A percentile compares a stretch with the other conserved stretches of the same genome.
phyloP scores from a whole-genome alignment of 2,329 filamentous ascomycete genomes.

The Ophiostoma ips region DNA sequence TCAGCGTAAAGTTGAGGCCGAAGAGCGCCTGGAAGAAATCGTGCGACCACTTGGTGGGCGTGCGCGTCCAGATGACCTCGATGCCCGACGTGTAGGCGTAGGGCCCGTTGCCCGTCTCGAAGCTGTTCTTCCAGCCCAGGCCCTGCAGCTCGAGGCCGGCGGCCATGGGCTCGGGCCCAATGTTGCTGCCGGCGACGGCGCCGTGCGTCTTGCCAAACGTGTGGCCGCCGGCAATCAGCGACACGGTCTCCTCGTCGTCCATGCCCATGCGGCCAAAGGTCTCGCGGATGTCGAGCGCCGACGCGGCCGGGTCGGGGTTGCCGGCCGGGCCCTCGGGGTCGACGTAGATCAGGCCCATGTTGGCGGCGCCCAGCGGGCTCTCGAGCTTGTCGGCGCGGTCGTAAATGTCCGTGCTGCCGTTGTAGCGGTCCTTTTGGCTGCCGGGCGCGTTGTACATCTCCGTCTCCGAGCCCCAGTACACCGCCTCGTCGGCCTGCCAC shows the following conservation, averaged over 20 bases:
- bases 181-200: slow-evolving; percentile 47
- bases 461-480: slow-evolving; percentile 64
- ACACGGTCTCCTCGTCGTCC: slow-evolving; percentile 71
- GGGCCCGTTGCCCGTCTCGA: slow-evolving; percentile 52
- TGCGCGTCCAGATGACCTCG: slow-evolving; percentile 68
- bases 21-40: slow-evolving; percentile 63
- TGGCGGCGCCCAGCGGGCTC: slow-evolving; percentile 50
- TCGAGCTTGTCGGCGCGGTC: slow-evolving; percentile 40
- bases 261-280: slow-evolving; percentile 72
- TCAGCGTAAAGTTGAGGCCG: slow-evolving; percentile 64
- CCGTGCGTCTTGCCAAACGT: slow-evolving; percentile 72
- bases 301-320: slow-evolving; percentile 52
- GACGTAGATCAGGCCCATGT: slow-evolving; percentile 72
- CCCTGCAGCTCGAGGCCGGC: slow-evolving; percentile 53
- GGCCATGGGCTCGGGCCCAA: slow-evolving; percentile 53
- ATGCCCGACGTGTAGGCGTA: slow-evolving; percentile 64
- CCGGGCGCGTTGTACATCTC: slow-evolving; percentile 21
- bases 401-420: slow-evolving; percentile 63
- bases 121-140: slow-evolving; percentile 56
- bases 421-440: slow-evolving; percentile 28
- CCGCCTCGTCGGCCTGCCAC: slow-evolving; percentile 62
- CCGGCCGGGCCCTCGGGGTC: slow-evolving; percentile 69
- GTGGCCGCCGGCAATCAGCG: slow-evolving; percentile 66
- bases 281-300: slow-evolving; percentile 57
- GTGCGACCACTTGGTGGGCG: slow-evolving; percentile 64